Percentiles rank a stretch among this genome's conserved stretches.
phyloP scores from a whole-genome alignment of 2,329 filamentous ascomycete species.

The Talaromyces sp. region DNA sequence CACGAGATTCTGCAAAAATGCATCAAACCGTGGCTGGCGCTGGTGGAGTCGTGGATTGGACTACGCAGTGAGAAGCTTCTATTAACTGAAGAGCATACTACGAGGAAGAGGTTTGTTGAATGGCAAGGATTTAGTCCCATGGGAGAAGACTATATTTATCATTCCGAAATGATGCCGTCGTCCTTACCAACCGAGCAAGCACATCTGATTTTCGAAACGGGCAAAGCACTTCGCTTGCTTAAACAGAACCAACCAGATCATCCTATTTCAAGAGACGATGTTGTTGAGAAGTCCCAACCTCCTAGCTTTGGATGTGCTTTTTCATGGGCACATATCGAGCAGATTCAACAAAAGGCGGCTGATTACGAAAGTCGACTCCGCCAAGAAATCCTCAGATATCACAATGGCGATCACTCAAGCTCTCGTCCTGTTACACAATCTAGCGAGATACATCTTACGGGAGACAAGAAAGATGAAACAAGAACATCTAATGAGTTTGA shows the following conservation, averaged over 20 bases:
- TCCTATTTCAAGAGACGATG: conserved; percentile 54
- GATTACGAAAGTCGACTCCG: conserved; percentile 33
- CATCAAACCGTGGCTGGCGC: conserved; percentile 61
- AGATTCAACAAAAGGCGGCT: conserved; percentile 56
- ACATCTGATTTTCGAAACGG: conserved; percentile 70
- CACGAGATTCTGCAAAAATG: conserved; percentile 61
- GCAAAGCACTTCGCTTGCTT: conserved; percentile 68
- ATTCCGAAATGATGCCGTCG: conserved; percentile 56
- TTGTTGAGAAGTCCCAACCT: conserved; percentile 44
- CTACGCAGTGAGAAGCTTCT: conserved; percentile 55
- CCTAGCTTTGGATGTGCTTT: conserved; percentile 64
- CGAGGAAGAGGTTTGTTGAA: conserved; percentile 53
- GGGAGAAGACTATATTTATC: conserved; percentile 53
- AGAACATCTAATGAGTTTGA: conserved; percentile 23
- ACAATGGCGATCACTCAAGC: conserved; percentile 24
- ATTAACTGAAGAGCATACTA: conserved; percentile 44
- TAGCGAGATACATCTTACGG: not conserved
- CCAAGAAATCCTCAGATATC: conserved; percentile 34
- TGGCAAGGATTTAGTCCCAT: conserved; percentile 56
- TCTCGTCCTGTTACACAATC: not conserved
- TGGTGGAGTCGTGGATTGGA: conserved; percentile 70
- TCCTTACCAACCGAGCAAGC: conserved; percentile 69
- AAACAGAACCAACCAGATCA: conserved; percentile 66
- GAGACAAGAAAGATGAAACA: conserved; percentile 1
- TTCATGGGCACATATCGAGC: conserved; percentile 63